A percentile compares a stretch with the other conserved stretches of the same genome.
Conservation (phyloP, 257 asterid species). For the Scutellaria baicalensis region DNA sequence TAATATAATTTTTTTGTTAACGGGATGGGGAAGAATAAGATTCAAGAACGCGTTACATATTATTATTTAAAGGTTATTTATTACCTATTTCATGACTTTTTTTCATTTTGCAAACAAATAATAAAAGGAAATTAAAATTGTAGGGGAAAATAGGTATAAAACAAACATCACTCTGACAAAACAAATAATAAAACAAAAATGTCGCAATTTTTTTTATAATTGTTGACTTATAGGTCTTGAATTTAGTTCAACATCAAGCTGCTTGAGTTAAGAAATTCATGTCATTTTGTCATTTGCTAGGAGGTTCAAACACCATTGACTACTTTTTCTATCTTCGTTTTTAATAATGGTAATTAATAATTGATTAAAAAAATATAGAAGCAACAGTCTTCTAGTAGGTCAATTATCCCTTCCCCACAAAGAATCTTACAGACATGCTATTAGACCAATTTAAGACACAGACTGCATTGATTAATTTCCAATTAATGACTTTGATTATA, state of each 20-base stretch:
- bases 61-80: too few relatives aligned
- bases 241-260: slow-evolving; percentile 8
- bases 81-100: neutral
- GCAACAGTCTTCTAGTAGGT: slow-evolving; percentile 25
- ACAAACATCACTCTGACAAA: slow-evolving; percentile 1
- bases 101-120: neutral
- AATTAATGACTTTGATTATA: slow-evolving; percentile 9
- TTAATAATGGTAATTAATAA: neutral
- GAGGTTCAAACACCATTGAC: neutral
- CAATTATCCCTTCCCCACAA: slow-evolving; percentile 10
- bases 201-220: slow-evolving; percentile 13
- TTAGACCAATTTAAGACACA: slow-evolving; percentile 30
- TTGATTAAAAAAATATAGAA: neutral
- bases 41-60: too few relatives aligned
- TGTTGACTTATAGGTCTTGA: slow-evolving; percentile 30
- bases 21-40: too few relatives aligned
- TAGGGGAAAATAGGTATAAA: neutral
- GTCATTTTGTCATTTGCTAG: slow-evolving; percentile 21
- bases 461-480: slow-evolving; percentile 26
- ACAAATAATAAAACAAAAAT: neutral
- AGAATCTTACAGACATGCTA: slow-evolving; percentile 52
- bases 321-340: neutral
- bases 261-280: slow-evolving; percentile 13
- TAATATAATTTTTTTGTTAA: too few relatives aligned
- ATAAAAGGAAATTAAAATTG: neutral